Evolutionary conservation across 495 filamentous ascomycete genomes (phyloP), one percentile per base, ranked within the genome.

Genomic region (Aspergillus funiculosus): DNA sequence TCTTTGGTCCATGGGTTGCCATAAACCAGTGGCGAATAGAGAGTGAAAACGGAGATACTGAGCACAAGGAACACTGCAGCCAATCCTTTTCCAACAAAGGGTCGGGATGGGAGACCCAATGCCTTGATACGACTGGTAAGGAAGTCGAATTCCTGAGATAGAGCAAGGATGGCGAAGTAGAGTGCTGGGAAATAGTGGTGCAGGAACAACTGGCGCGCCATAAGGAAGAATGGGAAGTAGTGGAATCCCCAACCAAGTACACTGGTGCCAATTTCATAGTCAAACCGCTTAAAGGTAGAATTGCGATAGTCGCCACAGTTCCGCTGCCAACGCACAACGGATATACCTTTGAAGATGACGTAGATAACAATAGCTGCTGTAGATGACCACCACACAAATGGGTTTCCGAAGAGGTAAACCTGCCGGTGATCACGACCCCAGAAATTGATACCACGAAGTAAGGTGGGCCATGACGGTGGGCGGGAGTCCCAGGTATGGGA

Each of bases 401-500:
- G 94, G 62, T 98, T 98, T 43, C 92, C 92, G 32, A 95, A 83
- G 5, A 98, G 81, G 62, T 98, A 98, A 52, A 98, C 86, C 68
- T 98, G 92, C 49, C 89, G 86, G 58, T 94, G 73, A 44, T 95
- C 78, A 56, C 85, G 89, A 46, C 92, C 92, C 92, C 92, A 98
- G 77, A 98, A 98, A 71, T 98, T 98, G 76, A 98, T 98, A 47
- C 92, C 92, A 50, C 92, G 89, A 50, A 81, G 81, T 42, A 98
- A 78, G 42, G 94, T 79, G 13, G 92, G 92, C 92, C 92, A 98
- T 14, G 88, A 90, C 11, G 82, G 80, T 9, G 92, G 92, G 24
- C 92, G 84, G 35, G 92, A 97, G 63, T 98, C 92, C 92, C 92
- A 98, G 38, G 89, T 87, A 59, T 98, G 92, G 28, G 89, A 94